Evolutionary conservation across 176 grass and related monocot genomes (phyloP).

Genomic region (Urochloa ruziziensis): DNA sequence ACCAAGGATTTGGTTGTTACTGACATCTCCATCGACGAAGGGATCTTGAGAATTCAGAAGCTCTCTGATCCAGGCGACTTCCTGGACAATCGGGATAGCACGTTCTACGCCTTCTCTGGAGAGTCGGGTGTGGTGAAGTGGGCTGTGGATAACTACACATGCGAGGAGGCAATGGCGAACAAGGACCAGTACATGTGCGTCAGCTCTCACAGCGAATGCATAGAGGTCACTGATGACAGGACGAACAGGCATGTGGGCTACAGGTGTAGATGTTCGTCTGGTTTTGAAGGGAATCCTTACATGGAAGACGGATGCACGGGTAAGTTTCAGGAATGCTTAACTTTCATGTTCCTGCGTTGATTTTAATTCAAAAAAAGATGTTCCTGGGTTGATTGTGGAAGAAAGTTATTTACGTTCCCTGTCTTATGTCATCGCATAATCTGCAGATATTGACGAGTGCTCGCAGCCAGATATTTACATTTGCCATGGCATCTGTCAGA

Average conservation of each 20-base stretch:
- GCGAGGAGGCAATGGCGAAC: not conserved
- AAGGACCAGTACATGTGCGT: not conserved
- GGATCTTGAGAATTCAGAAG: not conserved
- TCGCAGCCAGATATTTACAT: slow-evolving; percentile 3
- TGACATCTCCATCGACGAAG: not conserved
- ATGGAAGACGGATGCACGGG: slow-evolving; percentile 29
- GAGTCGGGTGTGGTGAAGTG: slow-evolving; percentile 9
- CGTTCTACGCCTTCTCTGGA: slow-evolving; percentile 17
- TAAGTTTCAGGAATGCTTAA: not conserved
- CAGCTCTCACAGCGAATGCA: not conserved
- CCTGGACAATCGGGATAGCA: not conserved
- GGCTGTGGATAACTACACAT: slow-evolving; percentile 17
- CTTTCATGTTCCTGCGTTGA: not conserved
- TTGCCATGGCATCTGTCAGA: slow-evolving; percentile 18
- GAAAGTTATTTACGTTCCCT: not conserved
- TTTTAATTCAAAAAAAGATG: too few relatives aligned
- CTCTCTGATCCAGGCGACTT: not conserved
- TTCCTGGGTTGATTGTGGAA: not conserved
- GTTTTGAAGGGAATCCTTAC: slow-evolving; percentile 50
- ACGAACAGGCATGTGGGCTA: slow-evolving; percentile 7
- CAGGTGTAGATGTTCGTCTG: slow-evolving; percentile 28
- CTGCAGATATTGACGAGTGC: slow-evolving; percentile 40
- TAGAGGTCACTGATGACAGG: slow-evolving; percentile 16
- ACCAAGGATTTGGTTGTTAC: not conserved
- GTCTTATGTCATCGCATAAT: not conserved